phyloP scores from a whole-genome alignment of 78 protist genomes.

The Abeoforma whisleri region DNA sequence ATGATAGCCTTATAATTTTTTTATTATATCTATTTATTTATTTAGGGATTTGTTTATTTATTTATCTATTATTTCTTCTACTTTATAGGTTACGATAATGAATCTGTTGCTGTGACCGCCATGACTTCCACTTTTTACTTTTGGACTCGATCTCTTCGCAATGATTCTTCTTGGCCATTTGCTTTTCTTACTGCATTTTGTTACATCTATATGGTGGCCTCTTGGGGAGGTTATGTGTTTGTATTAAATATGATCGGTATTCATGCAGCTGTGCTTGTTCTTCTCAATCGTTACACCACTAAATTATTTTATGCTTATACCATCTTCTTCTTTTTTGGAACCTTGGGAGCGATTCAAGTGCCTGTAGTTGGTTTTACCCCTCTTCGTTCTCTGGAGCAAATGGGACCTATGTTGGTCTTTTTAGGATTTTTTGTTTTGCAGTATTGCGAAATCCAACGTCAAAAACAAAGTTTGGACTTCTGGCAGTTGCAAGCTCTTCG shows the following conservation, averaged over 20 bases:
- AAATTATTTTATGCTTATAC: constrained; percentile 82
- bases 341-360: constrained; percentile 51
- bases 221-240: constrained; percentile 99
- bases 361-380: neutral
- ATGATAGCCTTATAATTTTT: too few species aligned
- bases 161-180: neutral
- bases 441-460: neutral
- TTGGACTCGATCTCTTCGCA: constrained; percentile 52
- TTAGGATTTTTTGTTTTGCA: neutral
- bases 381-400: constrained; percentile 70
- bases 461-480: too few species aligned
- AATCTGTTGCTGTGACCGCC: constrained; percentile 92
- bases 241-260: constrained; percentile 90
- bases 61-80: too few species aligned
- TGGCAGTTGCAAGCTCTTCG: neutral
- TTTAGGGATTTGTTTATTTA: too few species aligned
- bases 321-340: constrained; percentile 76
- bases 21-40: too few species aligned
- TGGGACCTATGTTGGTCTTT: constrained; percentile 62
- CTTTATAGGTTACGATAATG: constrained; percentile 96
- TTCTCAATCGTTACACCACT: constrained; percentile 69
- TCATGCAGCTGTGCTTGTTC: constrained; percentile 66
- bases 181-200: neutral
- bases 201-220: constrained; percentile 65
- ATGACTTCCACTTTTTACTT: constrained; percentile 72